Base-by-base conservation (phyloP, 345 rosid species). In the Laguncularia racemosa region DNA sequence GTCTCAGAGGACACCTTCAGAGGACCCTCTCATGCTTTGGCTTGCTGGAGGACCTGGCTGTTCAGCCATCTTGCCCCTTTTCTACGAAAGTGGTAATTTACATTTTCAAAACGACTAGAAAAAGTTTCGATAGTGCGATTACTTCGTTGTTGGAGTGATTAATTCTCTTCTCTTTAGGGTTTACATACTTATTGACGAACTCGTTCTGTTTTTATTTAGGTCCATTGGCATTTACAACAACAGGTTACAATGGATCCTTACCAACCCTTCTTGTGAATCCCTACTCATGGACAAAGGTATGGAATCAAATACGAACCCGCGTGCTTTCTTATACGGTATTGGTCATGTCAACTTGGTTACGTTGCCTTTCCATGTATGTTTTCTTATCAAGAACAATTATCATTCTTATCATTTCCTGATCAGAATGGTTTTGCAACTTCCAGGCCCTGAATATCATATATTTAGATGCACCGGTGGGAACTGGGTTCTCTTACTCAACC, bases 31-130 rank as follows among this genome's bases (percentile, higher is more conserved):
- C 20, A 6, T 65, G 57, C 63, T 65, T 40, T 58, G 63, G 63
- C 49, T 65, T 48, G 20, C 69, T 16, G 69, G 63, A 16, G 69
- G 69, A 56, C 69, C 69, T 48, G 69, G 69, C 20, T 67, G 71
- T 12, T 60, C 71, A 19, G 20, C 45, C 47, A 55, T 61, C 50
- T 18, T 57, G 14, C 56, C 56, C 14, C 45, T 67, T 48, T 49
- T 61, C 61, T 67, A 53, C 33, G 66, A 60, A 20, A 65, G 28
- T 15, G 69, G 69, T 65, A 15, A 3, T 14, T 52, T 23, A 6
- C 18, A 2, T 5, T 14, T 47, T 14, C 18, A 14, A 11, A 16
- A 16, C 14, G 16, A 33, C 40, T 33, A 33, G 11, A 33, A 33
- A 33, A 33, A 33, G 5, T 23, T 23, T 23, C 28, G 4, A 23